These are phyloP conservation scores for Macrophomina tecta DNA, from an alignment of 2,329 filamentous ascomycete genomes.

Conservation along the genomic window DNA sequence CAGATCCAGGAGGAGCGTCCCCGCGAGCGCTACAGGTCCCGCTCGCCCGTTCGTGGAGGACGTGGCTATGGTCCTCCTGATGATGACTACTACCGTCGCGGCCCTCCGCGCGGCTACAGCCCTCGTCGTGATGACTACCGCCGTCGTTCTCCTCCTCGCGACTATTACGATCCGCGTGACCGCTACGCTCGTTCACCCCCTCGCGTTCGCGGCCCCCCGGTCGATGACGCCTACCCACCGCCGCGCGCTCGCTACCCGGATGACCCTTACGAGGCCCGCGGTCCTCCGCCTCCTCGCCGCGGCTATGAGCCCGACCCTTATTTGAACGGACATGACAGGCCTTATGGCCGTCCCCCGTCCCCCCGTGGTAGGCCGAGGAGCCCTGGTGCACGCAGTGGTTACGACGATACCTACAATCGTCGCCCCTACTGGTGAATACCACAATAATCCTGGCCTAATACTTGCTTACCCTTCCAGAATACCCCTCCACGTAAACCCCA, in stretches of 20 bases:
- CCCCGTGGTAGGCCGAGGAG: slow-evolving; percentile 46
- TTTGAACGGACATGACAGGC: slow-evolving; percentile 61
- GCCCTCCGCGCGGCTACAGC: slow-evolving; percentile 81
- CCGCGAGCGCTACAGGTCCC: slow-evolving; percentile 78
- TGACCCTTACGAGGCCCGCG: slow-evolving; percentile 70
- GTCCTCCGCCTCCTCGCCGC: slow-evolving; percentile 59
- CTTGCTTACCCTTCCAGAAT: slow-evolving; percentile 27
- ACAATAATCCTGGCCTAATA: slow-evolving; percentile 5
- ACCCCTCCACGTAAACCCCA: slow-evolving; percentile 19
- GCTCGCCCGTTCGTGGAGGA: slow-evolving; percentile 67
- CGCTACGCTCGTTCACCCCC: slow-evolving; percentile 76
- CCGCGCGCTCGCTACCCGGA: slow-evolving; percentile 70
- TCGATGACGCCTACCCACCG: slow-evolving; percentile 77
- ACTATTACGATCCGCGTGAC: slow-evolving; percentile 83
- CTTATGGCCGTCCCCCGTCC: slow-evolving; percentile 57
- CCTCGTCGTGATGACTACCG: slow-evolving; percentile 87
- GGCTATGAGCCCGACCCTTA: slow-evolving; percentile 65
- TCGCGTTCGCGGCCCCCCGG: slow-evolving; percentile 71
- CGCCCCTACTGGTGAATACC: slow-evolving; percentile 54
- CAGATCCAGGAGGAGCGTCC: slow-evolving; percentile 67
- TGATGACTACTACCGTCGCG: slow-evolving; percentile 77
- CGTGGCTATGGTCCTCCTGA: slow-evolving; percentile 69
- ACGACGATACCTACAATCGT: slow-evolving; percentile 59
- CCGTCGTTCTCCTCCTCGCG: slow-evolving; percentile 76
- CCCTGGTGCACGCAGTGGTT: slow-evolving; percentile 68